These are phyloP conservation scores for Jamesozyma piceae DNA, from an alignment of 805 yeast genomes.

Conservation along the genomic window DNA sequence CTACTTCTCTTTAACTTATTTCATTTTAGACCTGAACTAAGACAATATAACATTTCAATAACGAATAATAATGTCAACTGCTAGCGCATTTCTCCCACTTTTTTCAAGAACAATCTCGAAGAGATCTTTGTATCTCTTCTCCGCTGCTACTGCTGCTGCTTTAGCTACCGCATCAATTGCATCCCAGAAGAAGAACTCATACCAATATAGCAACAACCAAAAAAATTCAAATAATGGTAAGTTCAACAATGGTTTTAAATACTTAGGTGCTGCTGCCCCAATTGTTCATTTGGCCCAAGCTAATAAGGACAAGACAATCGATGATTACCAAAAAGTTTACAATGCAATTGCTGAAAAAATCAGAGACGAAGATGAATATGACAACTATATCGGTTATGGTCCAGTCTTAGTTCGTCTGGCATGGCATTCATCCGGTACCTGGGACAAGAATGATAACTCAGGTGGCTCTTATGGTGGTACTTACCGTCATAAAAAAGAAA, in stretches of 20 bases:
- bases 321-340: conserved; percentile 58
- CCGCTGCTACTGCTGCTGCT: conserved; percentile 28
- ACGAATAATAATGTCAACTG: conserved; percentile 17
- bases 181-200: conserved; percentile 9
- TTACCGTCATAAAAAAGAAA: conserved; percentile 44
- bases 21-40: too few species aligned
- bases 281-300: conserved; percentile 29
- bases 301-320: conserved; percentile 24
- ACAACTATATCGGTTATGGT: conserved; percentile 60
- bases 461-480: conserved; percentile 73
- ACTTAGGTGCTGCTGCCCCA: conserved; percentile 29
- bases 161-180: conserved; percentile 27
- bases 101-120: conserved; percentile 17
- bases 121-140: conserved; percentile 16
- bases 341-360: conserved; percentile 62
- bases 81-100: conserved; percentile 7
- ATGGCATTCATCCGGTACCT: conserved; percentile 86
- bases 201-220: conserved; percentile 14
- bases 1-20: too few species aligned
- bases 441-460: conserved; percentile 44
- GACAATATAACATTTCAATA: too few species aligned
- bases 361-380: conserved; percentile 48
- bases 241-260: conserved; percentile 10
- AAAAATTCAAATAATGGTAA: conserved; percentile 10
- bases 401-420: conserved; percentile 74